phyloP scores from a whole-genome alignment of 108 stramenopile genomes.

The Phaeodactylum tricornutum region DNA sequence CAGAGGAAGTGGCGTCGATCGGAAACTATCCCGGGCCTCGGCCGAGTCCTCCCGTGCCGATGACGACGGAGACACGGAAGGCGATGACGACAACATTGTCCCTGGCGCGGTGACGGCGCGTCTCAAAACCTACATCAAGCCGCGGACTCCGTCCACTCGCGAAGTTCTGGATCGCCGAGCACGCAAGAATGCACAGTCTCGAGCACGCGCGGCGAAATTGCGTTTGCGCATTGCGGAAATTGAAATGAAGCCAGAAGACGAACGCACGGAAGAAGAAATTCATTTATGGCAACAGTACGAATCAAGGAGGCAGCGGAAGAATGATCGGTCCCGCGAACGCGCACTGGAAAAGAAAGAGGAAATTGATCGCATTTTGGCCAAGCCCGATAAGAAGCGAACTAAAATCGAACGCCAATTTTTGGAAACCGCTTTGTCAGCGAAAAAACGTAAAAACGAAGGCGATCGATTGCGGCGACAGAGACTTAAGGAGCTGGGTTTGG shows the following conservation, averaged over 20 bases:
- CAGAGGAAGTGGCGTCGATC: not conserved
- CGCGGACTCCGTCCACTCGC: constrained; percentile 30
- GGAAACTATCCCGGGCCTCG: not conserved
- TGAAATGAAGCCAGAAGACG: constrained; percentile 31
- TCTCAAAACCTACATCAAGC: constrained; percentile 48
- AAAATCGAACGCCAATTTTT: constrained; percentile 55
- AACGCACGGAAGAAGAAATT: constrained; percentile 46
- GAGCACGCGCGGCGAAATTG: constrained; percentile 49
- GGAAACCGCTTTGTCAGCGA: constrained; percentile 39
- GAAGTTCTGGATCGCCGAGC: constrained; percentile 46
- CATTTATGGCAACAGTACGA: constrained; percentile 44
- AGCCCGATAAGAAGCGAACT: constrained; percentile 54
- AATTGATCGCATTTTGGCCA: constrained; percentile 53
- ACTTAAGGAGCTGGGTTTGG: constrained; percentile 50
- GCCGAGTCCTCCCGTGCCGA: not conserved
- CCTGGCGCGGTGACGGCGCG: constrained; percentile 25
- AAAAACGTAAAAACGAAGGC: constrained; percentile 75
- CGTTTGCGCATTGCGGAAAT: constrained; percentile 35
- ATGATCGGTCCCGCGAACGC: constrained; percentile 59
- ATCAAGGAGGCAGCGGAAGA: constrained; percentile 51
- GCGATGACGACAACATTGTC: constrained; percentile 23
- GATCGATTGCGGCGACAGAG: constrained; percentile 65
- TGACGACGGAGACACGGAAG: constrained; percentile 15
- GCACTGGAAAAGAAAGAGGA: constrained; percentile 66
- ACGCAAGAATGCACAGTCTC: constrained; percentile 69